phyloP scores from a whole-genome alignment of 2,329 filamentous ascomycete species.

The Chaetomium globosum region DNA sequence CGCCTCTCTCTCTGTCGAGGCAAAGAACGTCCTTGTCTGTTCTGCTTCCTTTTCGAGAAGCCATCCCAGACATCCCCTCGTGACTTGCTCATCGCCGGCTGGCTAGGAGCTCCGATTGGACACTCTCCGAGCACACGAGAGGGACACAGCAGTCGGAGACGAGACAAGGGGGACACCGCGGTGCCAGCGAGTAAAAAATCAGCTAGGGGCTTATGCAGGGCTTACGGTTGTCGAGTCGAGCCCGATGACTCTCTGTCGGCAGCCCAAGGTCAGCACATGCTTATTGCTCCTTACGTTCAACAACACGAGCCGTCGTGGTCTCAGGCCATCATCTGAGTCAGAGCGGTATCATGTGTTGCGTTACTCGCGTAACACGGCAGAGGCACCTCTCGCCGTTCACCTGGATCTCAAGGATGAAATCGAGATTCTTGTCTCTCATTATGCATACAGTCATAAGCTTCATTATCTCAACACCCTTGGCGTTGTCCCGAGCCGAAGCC shows the following conservation, averaged over 20 bases:
- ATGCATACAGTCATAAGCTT: conserved; percentile 29
- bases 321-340: conserved; percentile 4
- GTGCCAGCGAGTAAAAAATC: background rate
- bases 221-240: background rate
- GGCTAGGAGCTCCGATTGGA: conserved; percentile 1
- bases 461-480: conserved; percentile 12
- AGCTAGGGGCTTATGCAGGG: background rate
- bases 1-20: background rate
- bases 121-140: background rate
- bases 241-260: background rate
- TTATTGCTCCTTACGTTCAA: background rate
- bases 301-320: background rate
- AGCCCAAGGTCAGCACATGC: background rate
- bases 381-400: background rate
- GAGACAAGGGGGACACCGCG: background rate
- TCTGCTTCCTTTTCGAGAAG: background rate
- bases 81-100: background rate
- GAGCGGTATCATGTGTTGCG: conserved; percentile 13
- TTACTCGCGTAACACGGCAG: conserved; percentile 10
- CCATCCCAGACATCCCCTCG: background rate
- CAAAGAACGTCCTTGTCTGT: background rate
- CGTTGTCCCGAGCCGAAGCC: conserved; percentile 5
- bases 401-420: conserved; percentile 1
- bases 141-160: background rate
- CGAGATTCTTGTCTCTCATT: conserved; percentile 20